phyloP scores from a whole-genome alignment of 192 early-diverging fungal species.

The Entomortierella chlamydospora region DNA sequence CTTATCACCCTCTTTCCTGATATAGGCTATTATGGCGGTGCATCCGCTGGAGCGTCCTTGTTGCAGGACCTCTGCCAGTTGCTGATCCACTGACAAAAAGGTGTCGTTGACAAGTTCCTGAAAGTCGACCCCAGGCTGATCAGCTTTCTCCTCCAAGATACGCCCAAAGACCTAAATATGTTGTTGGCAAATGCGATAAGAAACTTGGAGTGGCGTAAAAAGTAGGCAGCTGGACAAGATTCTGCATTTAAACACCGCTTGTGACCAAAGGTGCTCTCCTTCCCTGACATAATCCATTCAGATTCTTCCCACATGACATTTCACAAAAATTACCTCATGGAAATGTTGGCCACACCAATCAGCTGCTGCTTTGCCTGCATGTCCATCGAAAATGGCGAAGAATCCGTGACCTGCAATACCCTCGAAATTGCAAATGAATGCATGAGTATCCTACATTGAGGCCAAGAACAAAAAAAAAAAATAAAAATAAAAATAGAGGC shows the following conservation, averaged over 20 bases:
- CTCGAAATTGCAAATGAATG: constrained; percentile 84
- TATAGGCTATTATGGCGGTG: constrained; percentile 88
- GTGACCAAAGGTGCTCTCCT: not conserved
- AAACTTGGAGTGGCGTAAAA: no score
- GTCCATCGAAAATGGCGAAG: constrained; percentile 98
- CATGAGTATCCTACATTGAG: constrained; percentile 84
- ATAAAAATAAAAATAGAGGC: not conserved
- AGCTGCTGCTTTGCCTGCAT: constrained; percentile 94
- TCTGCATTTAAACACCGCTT: not conserved
- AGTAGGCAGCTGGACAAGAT: not conserved
- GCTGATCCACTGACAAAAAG: constrained; percentile 86
- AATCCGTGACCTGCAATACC: constrained; percentile 84
- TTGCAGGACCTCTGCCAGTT: constrained; percentile 71
- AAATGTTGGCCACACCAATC: constrained; percentile 95
- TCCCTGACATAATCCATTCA: constrained; percentile 1
- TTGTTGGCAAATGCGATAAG: not conserved
- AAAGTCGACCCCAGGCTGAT: constrained; percentile 68
- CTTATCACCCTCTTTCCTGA: constrained; percentile 59
- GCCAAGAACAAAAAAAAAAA: constrained; percentile 1
- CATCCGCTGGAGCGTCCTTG: constrained; percentile 90
- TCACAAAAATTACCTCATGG: constrained; percentile 68
- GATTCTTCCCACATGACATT: not conserved
- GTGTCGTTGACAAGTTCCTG: constrained; percentile 85
- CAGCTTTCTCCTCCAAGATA: constrained; percentile 70
- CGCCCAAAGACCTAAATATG: constrained; percentile 60